phyloP scores from a whole-genome alignment of 1,139 yeast genomes.

The Entelexis sorbosivorans region DNA sequence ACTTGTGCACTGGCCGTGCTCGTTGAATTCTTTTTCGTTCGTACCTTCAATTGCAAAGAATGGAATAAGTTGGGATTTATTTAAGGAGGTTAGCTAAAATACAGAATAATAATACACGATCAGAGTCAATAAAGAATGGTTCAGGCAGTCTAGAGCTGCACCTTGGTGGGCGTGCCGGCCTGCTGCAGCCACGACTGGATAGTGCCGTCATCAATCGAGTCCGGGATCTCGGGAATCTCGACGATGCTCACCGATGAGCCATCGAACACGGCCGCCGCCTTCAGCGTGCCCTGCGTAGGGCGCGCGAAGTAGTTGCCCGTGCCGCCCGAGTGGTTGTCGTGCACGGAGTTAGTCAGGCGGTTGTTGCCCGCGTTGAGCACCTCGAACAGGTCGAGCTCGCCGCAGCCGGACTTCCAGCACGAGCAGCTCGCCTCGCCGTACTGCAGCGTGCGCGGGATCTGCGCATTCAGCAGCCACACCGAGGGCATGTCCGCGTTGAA shows the following conservation, averaged over 20 bases:
- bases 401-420: constrained; percentile 95
- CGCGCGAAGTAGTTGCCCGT: constrained; percentile 75
- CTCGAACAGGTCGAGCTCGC: constrained; percentile 90
- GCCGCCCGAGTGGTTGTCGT: constrained; percentile 64
- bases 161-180: constrained; percentile 15
- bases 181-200: constrained; percentile 26
- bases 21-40: no score
- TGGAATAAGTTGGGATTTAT: no score
- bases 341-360: constrained; percentile 71
- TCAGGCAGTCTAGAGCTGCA: neutral
- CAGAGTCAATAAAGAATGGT: neutral
- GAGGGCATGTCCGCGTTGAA: constrained; percentile 85
- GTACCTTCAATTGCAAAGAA: no score
- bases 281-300: constrained; percentile 66
- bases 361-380: constrained; percentile 60
- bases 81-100: neutral
- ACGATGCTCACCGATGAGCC: constrained; percentile 42
- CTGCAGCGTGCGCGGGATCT: constrained; percentile 87
- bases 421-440: constrained; percentile 72
- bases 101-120: neutral
- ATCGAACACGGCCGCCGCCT: constrained; percentile 82
- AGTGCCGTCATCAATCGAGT: constrained; percentile 39
- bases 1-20: no score
- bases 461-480: constrained; percentile 87
- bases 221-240: constrained; percentile 52